A percentile compares a stretch with the other conserved stretches of the same genome.
These are phyloP conservation scores for Schoenoplectus triqueter DNA, from an alignment of 202 grass and related monocot genomes.

Conservation along the genomic window DNA sequence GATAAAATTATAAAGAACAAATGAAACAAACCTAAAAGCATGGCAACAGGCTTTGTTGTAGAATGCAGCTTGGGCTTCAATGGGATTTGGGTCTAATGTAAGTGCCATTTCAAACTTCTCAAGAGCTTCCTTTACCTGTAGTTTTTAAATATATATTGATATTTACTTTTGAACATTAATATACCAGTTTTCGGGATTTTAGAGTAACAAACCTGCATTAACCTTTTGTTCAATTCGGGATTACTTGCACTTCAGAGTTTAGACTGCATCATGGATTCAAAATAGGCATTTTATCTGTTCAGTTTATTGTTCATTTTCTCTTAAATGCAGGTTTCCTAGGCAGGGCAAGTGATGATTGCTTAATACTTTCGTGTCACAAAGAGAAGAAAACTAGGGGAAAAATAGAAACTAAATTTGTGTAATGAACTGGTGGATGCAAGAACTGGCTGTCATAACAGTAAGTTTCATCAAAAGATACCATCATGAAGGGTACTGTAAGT, in stretches of 20 bases:
- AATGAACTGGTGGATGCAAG: not conserved
- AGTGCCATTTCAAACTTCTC: conserved; percentile 80
- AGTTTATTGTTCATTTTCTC: not conserved
- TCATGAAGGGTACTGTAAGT: not conserved
- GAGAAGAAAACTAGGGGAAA: not conserved
- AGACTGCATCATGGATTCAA: not conserved
- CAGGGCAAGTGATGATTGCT: not conserved
- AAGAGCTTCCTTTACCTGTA: conserved; percentile 82
- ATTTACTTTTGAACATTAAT: conserved; percentile 29
- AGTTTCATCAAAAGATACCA: not conserved
- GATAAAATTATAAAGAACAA: conserved; percentile 16
- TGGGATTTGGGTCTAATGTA: conserved; percentile 73
- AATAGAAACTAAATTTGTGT: not conserved
- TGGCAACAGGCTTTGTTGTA: conserved; percentile 99
- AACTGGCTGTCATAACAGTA: not conserved
- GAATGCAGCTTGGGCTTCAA: conserved; percentile 80
- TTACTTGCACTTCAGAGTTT: not conserved
- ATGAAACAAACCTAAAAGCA: conserved; percentile 71
- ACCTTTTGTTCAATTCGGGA: conserved; percentile 16
- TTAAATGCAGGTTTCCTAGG: not conserved
- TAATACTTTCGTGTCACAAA: not conserved
- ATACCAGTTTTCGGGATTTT: conserved; percentile 26
- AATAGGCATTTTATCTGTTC: not conserved
- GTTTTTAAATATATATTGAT: conserved; percentile 39
- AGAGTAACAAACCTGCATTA: conserved; percentile 22